phyloP scores from a whole-genome alignment of 2,329 filamentous ascomycete genomes.

The Neophaeococcomyces mojaviensis region DNA sequence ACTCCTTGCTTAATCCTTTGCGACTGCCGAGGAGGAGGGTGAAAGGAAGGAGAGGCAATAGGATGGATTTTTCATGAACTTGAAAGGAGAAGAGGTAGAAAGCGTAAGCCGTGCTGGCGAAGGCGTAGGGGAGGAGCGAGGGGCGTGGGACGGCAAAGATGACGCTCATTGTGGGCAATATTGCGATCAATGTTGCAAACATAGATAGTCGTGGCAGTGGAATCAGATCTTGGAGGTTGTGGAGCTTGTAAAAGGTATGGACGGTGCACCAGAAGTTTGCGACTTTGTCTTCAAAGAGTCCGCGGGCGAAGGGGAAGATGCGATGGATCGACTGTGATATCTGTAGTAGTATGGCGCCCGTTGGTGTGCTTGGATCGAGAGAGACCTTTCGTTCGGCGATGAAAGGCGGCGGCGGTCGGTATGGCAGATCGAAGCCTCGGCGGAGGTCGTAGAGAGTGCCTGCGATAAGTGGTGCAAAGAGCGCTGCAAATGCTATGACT shows the following conservation, averaged over 20 bases:
- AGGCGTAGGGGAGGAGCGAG: constrained; percentile 67
- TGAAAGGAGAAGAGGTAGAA: constrained; percentile 98
- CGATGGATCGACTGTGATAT: constrained; percentile 77
- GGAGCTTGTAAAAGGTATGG: constrained; percentile 70
- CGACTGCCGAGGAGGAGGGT: constrained; percentile 74
- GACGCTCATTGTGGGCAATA: constrained; percentile 69
- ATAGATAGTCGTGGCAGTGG: constrained; percentile 72
- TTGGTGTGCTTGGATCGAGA: constrained; percentile 57
- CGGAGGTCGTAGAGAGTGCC: constrained; percentile 64
- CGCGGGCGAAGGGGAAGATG: constrained; percentile 93
- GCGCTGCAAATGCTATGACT: constrained; percentile 60
- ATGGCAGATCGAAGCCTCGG: constrained; percentile 54
- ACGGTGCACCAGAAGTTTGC: constrained; percentile 96
- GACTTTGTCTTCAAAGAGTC: constrained; percentile 96
- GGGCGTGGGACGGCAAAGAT: constrained; percentile 73
- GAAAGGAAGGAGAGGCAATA: constrained; percentile 89
- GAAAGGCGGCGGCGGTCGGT: constrained; percentile 54
- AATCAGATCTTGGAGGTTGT: constrained; percentile 56
- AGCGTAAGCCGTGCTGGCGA: constrained; percentile 83
- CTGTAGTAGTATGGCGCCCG: constrained; percentile 71
- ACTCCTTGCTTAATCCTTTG: constrained; percentile 67
- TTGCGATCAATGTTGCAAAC: constrained; percentile 64
- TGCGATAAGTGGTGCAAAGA: constrained; percentile 67
- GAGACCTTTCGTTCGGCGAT: constrained; percentile 52
- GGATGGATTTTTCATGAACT: constrained; percentile 94